Evolutionary conservation across 331 rosid genomes (phyloP), one percentile per base, ranked within the genome.

Genomic region (Quercus tomentella): DNA sequence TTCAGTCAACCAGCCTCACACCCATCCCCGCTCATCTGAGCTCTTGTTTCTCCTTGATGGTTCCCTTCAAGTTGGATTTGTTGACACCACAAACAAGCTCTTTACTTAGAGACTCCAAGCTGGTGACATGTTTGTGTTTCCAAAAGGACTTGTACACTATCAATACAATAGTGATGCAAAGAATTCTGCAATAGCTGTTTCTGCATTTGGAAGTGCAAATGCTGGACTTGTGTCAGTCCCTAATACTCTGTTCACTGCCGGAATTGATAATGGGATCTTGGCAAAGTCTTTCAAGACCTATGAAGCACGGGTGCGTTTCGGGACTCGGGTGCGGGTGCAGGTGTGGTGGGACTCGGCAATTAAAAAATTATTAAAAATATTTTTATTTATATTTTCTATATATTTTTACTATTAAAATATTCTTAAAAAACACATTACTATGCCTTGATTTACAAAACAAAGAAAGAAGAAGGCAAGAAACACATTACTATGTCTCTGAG

Each of bases 111-210:
- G 70, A 8, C 62, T 76, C 5, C 68, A 77, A 65, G 31, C 22
- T 41, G 75, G 85, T 9, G 85, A 82, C 51, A 12, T 77, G 58
- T 61, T 77, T 11, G 33, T 82, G 11, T 81, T 81, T 76, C 78
- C 85, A 0, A 76, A 70, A 10, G 81, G 74, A 5, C 61, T 81
- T 8, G 72, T 77, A 45, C 76, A 82, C 74, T 82, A 65, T 35
- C 76, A 73, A 55, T 72, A 63, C n/a, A 78, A 82, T n/a, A 31
- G 30, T 0, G 73, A 73, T 22, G 65, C 31, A 2, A 37, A 14
- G 5, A 4, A 8, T 10, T 65, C 79, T 22, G 77, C 86, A 28
- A 3, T 43, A 1, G 82, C 77, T 4, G 21, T 73, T 41, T 70
- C 80, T n/a, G 72, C 86, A 7, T 73, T 78, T 15, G 73, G 80